Evolutionary conservation across 202 grass and related monocot genomes (phyloP).

Genomic region (Setaria viridis): DNA sequence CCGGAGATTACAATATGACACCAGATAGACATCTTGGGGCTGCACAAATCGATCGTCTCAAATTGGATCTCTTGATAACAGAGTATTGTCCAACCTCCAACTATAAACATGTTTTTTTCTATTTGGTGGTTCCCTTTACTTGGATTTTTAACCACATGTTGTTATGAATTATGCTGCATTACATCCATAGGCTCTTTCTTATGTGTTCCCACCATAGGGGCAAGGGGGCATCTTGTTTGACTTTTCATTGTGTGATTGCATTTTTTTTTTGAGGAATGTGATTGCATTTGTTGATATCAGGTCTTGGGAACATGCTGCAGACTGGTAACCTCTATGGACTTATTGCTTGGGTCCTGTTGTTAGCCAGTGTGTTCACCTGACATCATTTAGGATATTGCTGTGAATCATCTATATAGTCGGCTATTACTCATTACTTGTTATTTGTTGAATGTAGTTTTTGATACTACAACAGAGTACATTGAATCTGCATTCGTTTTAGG

Average conservation of each 20-base stretch:
- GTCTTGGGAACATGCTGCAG: not conserved
- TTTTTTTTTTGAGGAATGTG: not conserved
- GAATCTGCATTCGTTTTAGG: not conserved
- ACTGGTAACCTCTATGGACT: not conserved
- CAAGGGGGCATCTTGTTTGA: not conserved
- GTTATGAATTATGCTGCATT: slow-evolving; percentile 5
- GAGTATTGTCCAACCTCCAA: slow-evolving; percentile 56
- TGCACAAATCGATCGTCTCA: slow-evolving; percentile 88
- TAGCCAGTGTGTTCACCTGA: not conserved
- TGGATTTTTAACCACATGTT: slow-evolving; percentile 30
- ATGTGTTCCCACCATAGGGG: not conserved
- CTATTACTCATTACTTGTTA: not conserved
- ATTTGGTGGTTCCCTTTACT: not conserved
- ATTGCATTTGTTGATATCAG: slow-evolving; percentile 8
- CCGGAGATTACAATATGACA: slow-evolving; percentile 99
- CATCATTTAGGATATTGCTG: not conserved
- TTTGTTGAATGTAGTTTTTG: not conserved
- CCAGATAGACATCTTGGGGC: slow-evolving; percentile 98
- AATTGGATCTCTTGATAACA: slow-evolving; percentile 89
- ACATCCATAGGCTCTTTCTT: slow-evolving; percentile 24
- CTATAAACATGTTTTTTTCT: slow-evolving; percentile 15
- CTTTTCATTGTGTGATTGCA: not conserved
- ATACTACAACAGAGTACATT: slow-evolving; percentile 9
- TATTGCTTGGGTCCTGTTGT: slow-evolving; percentile 12
- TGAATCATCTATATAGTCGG: slow-evolving; percentile 24